Percentiles rank a stretch among this genome's conserved stretches.
phyloP scores from a whole-genome alignment of 768 basidiomycete species.

The Astraeus odoratus region DNA sequence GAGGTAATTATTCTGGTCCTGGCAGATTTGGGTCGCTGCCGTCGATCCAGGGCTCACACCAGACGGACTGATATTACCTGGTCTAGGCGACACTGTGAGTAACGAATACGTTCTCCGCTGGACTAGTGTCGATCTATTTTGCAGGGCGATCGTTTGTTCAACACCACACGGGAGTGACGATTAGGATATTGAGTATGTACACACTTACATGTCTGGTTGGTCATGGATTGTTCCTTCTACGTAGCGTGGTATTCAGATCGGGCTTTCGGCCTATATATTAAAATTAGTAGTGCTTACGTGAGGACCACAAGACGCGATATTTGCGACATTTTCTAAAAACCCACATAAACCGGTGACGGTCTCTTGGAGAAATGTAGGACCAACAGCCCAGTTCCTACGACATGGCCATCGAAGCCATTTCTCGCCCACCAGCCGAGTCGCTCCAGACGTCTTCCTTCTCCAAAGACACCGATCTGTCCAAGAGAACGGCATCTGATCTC shows the following conservation, averaged over 20 bases:
- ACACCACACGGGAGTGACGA: slow-evolving; percentile 42
- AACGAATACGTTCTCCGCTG: neutral
- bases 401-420: slow-evolving; percentile 18
- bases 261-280: too few species aligned
- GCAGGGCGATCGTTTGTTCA: slow-evolving; percentile 83
- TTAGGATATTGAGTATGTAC: neutral
- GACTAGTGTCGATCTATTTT: slow-evolving; percentile 1
- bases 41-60: slow-evolving; percentile 66
- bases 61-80: slow-evolving; percentile 81
- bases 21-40: slow-evolving; percentile 80
- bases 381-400: too few species aligned
- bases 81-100: slow-evolving; percentile 84
- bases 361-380: too few species aligned
- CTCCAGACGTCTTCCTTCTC: neutral
- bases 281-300: too few species aligned
- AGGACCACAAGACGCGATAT: too few species aligned
- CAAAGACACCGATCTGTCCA: slow-evolving; percentile 3
- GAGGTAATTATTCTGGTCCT: slow-evolving; percentile 45
- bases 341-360: too few species aligned
- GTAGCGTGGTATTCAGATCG: too few species aligned
- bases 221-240: too few species aligned
- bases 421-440: neutral
- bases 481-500: slow-evolving; percentile 47
- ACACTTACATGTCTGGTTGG: neutral
- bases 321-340: too few species aligned